Evolutionary conservation across 2,329 filamentous ascomycete species (phyloP).

Genomic region (Phialophora tarda): DNA sequence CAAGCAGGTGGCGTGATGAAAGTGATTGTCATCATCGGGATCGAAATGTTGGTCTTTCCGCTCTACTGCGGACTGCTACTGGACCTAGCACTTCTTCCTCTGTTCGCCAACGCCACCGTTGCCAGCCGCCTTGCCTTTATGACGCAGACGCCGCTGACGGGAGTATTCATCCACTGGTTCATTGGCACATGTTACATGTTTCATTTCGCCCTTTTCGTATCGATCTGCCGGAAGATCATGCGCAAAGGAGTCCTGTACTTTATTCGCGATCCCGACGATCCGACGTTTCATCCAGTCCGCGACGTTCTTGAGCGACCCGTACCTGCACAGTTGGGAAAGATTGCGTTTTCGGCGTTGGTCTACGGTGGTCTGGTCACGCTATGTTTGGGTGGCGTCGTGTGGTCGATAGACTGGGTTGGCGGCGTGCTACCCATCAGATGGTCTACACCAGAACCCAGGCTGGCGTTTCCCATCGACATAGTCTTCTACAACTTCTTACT

Average conservation of each 20-base stretch:
- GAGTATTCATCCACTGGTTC: constrained; percentile 98
- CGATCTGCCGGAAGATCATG: constrained; percentile 98
- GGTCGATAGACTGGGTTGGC: constrained; percentile 59
- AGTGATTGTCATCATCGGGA: constrained; percentile 96
- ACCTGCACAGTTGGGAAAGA: constrained; percentile 91
- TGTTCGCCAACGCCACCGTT: constrained; percentile 82
- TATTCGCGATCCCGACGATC: constrained; percentile 96
- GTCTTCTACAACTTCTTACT: constrained; percentile 97
- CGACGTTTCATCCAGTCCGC: constrained; percentile 95
- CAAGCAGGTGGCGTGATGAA: constrained; percentile 98
- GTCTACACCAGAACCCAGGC: constrained; percentile 86
- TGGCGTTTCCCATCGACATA: constrained; percentile 93
- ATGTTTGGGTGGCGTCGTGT: constrained; percentile 93
- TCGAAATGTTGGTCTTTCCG: constrained; percentile 97
- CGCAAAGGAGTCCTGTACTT: constrained; percentile 95
- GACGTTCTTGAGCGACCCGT: constrained; percentile 94
- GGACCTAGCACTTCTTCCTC: constrained; percentile 82
- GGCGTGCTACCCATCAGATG: constrained; percentile 88
- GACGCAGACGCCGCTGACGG: constrained; percentile 78
- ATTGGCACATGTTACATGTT: constrained; percentile 99
- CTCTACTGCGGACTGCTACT: constrained; percentile 92
- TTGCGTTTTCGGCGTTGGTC: constrained; percentile 91
- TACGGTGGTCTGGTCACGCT: constrained; percentile 92
- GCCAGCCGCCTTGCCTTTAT: constrained; percentile 80
- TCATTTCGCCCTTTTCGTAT: constrained; percentile 97